A percentile compares a stretch with the other conserved stretches of the same genome.
Conservation (phyloP, 2,329 filamentous ascomycete species). For the Neurospora sp. region DNA sequence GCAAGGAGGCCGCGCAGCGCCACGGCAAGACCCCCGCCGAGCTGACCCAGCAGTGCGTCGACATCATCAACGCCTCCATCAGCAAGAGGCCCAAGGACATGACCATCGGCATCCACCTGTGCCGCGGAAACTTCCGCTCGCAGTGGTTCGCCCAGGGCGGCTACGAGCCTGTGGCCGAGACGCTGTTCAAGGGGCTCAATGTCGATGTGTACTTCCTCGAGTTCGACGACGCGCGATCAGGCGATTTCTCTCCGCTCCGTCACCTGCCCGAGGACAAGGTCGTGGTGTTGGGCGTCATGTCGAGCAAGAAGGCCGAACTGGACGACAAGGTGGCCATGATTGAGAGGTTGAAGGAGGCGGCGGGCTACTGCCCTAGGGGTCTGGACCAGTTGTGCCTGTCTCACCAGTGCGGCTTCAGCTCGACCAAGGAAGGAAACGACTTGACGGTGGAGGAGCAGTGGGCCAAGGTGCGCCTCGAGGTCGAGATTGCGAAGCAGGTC, state of each 20-base stretch:
- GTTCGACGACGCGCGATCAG: constrained; percentile 46
- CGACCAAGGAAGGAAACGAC: constrained; percentile 47
- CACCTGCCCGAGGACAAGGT: constrained; percentile 43
- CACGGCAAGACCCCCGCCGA: constrained; percentile 38
- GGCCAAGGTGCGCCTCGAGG: constrained; percentile 44
- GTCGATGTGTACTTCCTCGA: constrained; percentile 52
- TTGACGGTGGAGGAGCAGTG: constrained; percentile 47
- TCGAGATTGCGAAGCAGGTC: constrained; percentile 47
- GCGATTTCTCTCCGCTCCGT: constrained; percentile 45
- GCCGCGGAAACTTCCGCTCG: constrained; percentile 45
- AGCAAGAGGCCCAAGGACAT: constrained; percentile 42
- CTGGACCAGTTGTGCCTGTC: constrained; percentile 45
- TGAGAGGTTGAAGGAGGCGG: constrained; percentile 33
- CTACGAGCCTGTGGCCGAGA: constrained; percentile 48
- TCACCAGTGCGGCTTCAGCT: constrained; percentile 49
- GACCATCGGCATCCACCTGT: constrained; percentile 47
- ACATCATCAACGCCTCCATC: constrained; percentile 45
- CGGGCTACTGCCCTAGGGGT: constrained; percentile 37
- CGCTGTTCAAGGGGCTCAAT: constrained; percentile 46
- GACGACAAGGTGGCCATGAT: constrained; percentile 34
- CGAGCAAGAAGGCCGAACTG: constrained; percentile 46
- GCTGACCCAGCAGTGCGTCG: constrained; percentile 41
- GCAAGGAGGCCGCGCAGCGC: constrained; percentile 39
- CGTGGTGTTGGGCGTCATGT: constrained; percentile 47
- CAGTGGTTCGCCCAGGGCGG: constrained; percentile 50